Evolutionary conservation across 305 asterid species (phyloP).

Genomic region (Plantago lanceolata): DNA sequence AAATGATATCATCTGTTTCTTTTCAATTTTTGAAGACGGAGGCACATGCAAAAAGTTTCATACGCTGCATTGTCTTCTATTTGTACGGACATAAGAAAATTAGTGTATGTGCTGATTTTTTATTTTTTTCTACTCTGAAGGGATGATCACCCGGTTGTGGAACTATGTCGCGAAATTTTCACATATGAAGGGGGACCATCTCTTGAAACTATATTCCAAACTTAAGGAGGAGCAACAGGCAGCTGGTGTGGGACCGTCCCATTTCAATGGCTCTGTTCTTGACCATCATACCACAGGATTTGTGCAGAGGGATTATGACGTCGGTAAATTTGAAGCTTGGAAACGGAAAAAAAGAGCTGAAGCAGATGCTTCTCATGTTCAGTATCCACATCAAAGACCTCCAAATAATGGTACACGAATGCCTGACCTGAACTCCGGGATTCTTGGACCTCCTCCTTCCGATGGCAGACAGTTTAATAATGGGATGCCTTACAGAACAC

Average conservation of each 20-base stretch:
- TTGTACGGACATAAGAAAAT: not conserved
- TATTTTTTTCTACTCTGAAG: slow-evolving; percentile 32
- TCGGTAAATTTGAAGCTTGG: slow-evolving; percentile 95
- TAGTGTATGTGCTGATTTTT: slow-evolving; percentile 7
- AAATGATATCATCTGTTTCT: not conserved
- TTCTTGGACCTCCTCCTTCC: slow-evolving; percentile 87
- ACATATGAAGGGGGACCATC: slow-evolving; percentile 78
- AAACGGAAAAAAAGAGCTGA: slow-evolving; percentile 89
- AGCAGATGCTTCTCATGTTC: slow-evolving; percentile 59
- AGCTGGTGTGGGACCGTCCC: slow-evolving; percentile 67
- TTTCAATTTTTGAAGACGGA: not conserved
- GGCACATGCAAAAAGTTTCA: not conserved
- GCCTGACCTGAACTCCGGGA: slow-evolving; percentile 70
- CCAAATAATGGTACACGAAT: slow-evolving; percentile 50
- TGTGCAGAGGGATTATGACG: slow-evolving; percentile 67
- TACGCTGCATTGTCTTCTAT: not conserved
- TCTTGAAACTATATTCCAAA: slow-evolving; percentile 85
- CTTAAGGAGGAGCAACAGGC: slow-evolving; percentile 76
- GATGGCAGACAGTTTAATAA: slow-evolving; percentile 59
- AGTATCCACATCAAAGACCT: slow-evolving; percentile 56
- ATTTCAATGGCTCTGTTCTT: slow-evolving; percentile 46
- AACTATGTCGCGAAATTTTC: slow-evolving; percentile 89
- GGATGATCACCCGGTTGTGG: slow-evolving; percentile 95
- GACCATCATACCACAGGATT: slow-evolving; percentile 48
- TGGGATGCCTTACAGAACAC: slow-evolving; percentile 69